Evolutionary conservation across 208 protist genomes (phyloP).

Genomic region (Crithidia expoeki): DNA sequence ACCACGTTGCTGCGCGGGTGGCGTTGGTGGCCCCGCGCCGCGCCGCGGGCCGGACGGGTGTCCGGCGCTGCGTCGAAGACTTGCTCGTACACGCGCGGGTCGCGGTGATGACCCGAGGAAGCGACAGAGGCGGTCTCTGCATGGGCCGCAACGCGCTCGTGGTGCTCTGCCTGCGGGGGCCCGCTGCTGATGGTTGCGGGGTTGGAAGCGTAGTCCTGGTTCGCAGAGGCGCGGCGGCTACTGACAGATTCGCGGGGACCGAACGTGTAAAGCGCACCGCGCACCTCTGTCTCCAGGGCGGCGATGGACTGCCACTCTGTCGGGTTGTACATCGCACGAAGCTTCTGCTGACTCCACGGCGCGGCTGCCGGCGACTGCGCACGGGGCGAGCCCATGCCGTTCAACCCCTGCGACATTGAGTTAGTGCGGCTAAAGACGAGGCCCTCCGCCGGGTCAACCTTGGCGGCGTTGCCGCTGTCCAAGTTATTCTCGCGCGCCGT

Average conservation of each 20-base stretch:
- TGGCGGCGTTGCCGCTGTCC: not conserved
- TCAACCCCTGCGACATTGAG: slow-evolving; percentile 21
- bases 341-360: slow-evolving; percentile 44
- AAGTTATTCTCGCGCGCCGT: slow-evolving; percentile 23
- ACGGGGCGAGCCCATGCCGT: slow-evolving; percentile 31
- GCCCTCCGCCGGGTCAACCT: slow-evolving; percentile 18
- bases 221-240: slow-evolving; percentile 15
- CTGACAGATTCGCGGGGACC: slow-evolving; percentile 34
- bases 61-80: slow-evolving; percentile 20
- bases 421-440: slow-evolving; percentile 38
- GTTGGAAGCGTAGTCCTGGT: slow-evolving; percentile 7
- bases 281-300: slow-evolving; percentile 64
- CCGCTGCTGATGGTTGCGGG: slow-evolving; percentile 17
- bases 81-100: slow-evolving; percentile 32
- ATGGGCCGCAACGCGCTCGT: not conserved
- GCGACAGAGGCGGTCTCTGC: slow-evolving; percentile 8
- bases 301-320: slow-evolving; percentile 62
- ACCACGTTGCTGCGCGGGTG: slow-evolving; percentile 9
- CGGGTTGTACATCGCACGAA: slow-evolving; percentile 54
- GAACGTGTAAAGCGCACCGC: slow-evolving; percentile 40
- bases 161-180: not conserved
- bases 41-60: slow-evolving; percentile 3
- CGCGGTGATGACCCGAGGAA: slow-evolving; percentile 18
- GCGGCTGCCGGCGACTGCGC: slow-evolving; percentile 30
- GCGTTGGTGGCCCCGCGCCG: not conserved